Conservation (phyloP, 768 basidiomycete genomes). For the Suillus cothurnatus region DNA sequence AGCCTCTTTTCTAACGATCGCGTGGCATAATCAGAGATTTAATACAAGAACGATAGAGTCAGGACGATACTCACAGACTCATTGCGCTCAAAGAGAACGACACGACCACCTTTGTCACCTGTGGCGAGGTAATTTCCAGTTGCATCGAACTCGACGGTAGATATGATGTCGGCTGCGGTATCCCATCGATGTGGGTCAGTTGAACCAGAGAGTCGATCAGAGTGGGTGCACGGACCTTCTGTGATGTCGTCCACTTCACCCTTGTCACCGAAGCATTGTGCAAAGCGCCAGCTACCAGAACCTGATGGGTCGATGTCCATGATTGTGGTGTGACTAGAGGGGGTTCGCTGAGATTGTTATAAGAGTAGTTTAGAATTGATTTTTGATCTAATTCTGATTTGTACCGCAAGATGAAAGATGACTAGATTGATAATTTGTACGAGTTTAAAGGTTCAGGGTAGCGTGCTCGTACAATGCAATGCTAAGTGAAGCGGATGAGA, state of each 20-base stretch:
- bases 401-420: not conserved
- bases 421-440: not conserved
- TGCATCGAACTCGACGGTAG: slow-evolving; percentile 99
- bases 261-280: slow-evolving; percentile 99
- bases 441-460: not conserved
- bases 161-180: slow-evolving; percentile 95
- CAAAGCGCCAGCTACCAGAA: slow-evolving; percentile 96
- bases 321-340: slow-evolving; percentile 32
- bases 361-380: slow-evolving; percentile 3
- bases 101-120: slow-evolving; percentile 98
- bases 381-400: slow-evolving; percentile 13
- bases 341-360: slow-evolving; percentile 6
- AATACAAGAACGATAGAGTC: slow-evolving; percentile 10
- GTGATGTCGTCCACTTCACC: slow-evolving; percentile 99
- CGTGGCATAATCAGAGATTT: slow-evolving; percentile 34
- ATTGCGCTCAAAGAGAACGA: slow-evolving; percentile 98
- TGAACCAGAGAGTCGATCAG: slow-evolving; percentile 24
- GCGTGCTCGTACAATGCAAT: slow-evolving; percentile 6
- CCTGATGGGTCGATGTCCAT: slow-evolving; percentile 87
- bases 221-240: slow-evolving; percentile 66
- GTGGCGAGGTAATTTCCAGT: slow-evolving; percentile 99
- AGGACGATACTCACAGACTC: slow-evolving; percentile 70
- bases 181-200: slow-evolving; percentile 10
- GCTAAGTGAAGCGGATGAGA: slow-evolving; percentile 16
- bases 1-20: slow-evolving; percentile 90